phyloP scores from a whole-genome alignment of 345 rosid genomes.

The Geranium rotundifolium region DNA sequence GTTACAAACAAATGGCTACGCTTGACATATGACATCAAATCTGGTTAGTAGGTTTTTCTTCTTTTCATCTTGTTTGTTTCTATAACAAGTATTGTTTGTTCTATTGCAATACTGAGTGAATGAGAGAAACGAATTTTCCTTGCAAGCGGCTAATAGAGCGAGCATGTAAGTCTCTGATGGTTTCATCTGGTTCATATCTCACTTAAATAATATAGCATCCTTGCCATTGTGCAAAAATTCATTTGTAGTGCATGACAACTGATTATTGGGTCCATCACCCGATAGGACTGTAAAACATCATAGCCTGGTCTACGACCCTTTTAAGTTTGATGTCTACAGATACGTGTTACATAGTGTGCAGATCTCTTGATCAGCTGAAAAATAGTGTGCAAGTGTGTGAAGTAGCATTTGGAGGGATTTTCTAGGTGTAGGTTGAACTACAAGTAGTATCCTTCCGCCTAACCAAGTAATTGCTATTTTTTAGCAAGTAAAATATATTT shows the following conservation, averaged over 20 bases:
- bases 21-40: constrained; percentile 57
- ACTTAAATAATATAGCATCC: too few relatives aligned
- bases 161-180: too few relatives aligned
- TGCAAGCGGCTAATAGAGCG: too few relatives aligned
- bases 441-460: neutral
- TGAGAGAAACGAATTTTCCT: too few relatives aligned
- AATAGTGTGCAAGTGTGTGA: neutral
- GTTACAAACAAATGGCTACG: constrained; percentile 78
- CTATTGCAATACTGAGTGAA: too few relatives aligned
- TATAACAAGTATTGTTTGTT: too few relatives aligned
- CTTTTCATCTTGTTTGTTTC: neutral
- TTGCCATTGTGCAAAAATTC: too few relatives aligned
- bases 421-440: neutral
- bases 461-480: too few relatives aligned
- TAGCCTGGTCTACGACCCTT: neutral
- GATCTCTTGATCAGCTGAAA: neutral
- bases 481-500: neutral
- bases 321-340: neutral
- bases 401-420: neutral
- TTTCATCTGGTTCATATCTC: too few relatives aligned
- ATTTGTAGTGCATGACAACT: too few relatives aligned
- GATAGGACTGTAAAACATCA: neutral
- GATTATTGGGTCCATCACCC: too few relatives aligned
- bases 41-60: constrained; percentile 33
- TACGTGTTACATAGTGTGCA: neutral